Conservation (phyloP, 768 basidiomycete species). For the Leccinum variicolor region DNA sequence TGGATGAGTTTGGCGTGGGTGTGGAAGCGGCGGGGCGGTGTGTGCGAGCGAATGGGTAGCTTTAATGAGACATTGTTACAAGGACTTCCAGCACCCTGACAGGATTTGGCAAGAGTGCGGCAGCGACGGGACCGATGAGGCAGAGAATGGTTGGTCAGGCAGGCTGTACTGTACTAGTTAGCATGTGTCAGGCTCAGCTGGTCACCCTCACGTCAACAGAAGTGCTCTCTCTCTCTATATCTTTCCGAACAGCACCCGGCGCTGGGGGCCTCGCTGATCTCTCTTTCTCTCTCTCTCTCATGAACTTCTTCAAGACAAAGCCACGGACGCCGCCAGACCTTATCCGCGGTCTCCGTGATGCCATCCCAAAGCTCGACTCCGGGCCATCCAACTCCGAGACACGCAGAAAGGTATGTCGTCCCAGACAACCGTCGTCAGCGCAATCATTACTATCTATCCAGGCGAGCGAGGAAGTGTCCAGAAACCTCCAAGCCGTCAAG, state of each 20-base stretch:
- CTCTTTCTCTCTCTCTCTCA: slow-evolving; percentile 28
- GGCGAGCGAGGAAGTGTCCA: slow-evolving; percentile 88
- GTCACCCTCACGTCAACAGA: too few species aligned
- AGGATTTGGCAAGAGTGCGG: too few species aligned
- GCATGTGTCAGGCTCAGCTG: too few species aligned
- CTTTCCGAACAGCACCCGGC: neutral
- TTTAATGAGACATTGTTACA: too few species aligned
- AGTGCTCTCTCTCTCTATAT: neutral
- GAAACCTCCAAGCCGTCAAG: slow-evolving; percentile 90
- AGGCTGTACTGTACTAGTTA: too few species aligned
- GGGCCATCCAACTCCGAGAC: slow-evolving; percentile 73
- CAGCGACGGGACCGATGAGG: slow-evolving; percentile 1
- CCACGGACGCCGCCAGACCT: slow-evolving; percentile 85
- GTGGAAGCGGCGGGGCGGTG: neutral
- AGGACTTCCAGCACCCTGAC: too few species aligned
- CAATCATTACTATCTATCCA: slow-evolving; percentile 31
- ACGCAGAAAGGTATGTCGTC: slow-evolving; percentile 68
- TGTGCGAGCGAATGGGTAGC: neutral
- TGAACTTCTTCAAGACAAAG: slow-evolving; percentile 98
- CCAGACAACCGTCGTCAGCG: neutral
- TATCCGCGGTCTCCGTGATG: slow-evolving; percentile 76
- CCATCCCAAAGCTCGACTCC: slow-evolving; percentile 71
- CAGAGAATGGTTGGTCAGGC: neutral
- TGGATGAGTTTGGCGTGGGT: slow-evolving; percentile 1
- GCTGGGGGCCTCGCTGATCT: neutral